phyloP scores from a whole-genome alignment of 192 early-diverging fungal genomes.

The Dimargaris xerosporica region DNA sequence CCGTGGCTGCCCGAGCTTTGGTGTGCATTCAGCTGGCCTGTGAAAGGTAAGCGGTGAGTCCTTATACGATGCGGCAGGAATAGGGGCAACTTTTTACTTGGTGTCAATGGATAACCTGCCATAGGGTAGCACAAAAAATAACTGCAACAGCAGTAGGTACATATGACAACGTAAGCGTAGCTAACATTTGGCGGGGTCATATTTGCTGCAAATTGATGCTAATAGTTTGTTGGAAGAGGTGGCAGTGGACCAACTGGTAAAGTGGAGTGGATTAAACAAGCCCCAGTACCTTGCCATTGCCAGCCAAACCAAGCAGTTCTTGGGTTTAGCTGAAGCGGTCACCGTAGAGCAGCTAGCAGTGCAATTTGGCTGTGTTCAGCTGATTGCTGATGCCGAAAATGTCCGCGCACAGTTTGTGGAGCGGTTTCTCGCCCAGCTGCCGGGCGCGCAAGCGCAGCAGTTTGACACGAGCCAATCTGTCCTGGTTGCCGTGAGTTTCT shows the following conservation, averaged over 20 bases:
- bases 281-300: neutral
- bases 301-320: neutral
- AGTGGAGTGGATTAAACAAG: neutral
- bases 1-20: neutral
- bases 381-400: neutral
- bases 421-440: neutral
- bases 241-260: neutral
- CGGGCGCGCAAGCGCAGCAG: neutral
- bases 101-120: neutral
- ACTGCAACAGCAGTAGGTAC: neutral
- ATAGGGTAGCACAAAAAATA: neutral
- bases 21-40: conserved; percentile 9
- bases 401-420: neutral
- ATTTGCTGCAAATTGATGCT: neutral
- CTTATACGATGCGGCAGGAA: neutral
- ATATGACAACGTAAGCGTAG: neutral
- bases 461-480: neutral
- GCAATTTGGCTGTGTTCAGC: conserved; percentile 6
- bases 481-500: neutral
- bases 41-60: neutral
- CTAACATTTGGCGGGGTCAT: neutral
- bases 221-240: neutral
- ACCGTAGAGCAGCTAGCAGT: conserved; percentile 6
- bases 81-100: no score
- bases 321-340: neutral